Percentiles rank a stretch among this genome's conserved stretches.
phyloP scores from a whole-genome alignment of 1,284 basidiomycete species.

The Puccinia coronata region DNA sequence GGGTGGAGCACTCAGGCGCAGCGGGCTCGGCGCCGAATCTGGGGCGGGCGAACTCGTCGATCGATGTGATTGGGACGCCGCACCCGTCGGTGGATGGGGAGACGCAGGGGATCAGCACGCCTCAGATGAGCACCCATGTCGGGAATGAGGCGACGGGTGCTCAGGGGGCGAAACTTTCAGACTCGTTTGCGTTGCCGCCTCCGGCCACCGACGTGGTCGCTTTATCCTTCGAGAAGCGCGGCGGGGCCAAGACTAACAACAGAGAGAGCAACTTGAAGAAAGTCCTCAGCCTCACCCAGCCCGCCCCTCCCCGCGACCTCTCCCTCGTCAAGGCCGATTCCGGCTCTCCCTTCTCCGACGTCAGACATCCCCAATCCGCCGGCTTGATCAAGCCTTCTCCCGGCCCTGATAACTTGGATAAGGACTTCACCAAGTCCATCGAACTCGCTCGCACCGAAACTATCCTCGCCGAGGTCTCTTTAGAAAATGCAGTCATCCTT shows the following conservation, averaged over 20 bases:
- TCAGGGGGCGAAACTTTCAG: not conserved
- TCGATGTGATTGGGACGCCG: constrained; percentile 26
- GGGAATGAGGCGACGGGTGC: not conserved
- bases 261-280: not conserved
- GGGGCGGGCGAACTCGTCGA: constrained; percentile 13
- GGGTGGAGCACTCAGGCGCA: constrained; percentile 64
- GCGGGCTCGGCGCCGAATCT: not conserved
- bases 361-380: not conserved
- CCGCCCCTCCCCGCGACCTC: not conserved
- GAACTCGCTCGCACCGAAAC: constrained; percentile 92
- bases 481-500: constrained; percentile 81
- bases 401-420: constrained; percentile 64
- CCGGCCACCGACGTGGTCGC: constrained; percentile 10
- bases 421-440: constrained; percentile 78
- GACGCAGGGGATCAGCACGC: not conserved
- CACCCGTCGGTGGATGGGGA: constrained; percentile 6
- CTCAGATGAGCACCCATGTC: not conserved
- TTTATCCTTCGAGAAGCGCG: not conserved
- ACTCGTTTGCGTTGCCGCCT: constrained; percentile 24
- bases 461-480: constrained; percentile 88
- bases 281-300: not conserved
- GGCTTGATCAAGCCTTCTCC: not conserved
- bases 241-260: not conserved
- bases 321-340: not conserved
- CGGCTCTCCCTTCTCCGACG: constrained; percentile 29